A percentile compares a stretch with the other conserved stretches of the same genome.
These are phyloP conservation scores for Senecio squalidus DNA, from an alignment of 140 eudicot genomes.

Conservation along the genomic window DNA sequence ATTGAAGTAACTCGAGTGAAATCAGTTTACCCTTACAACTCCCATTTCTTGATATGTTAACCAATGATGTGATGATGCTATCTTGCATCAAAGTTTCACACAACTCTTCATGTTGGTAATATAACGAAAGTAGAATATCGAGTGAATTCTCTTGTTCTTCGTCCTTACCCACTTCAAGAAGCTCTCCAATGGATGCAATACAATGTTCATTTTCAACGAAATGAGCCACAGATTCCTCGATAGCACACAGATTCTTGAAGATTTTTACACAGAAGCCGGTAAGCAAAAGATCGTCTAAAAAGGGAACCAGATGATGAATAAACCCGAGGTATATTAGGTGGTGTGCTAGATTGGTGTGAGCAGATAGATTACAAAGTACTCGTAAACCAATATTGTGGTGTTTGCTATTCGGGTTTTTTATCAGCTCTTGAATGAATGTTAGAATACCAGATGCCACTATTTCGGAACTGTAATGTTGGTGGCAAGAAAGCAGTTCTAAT, in stretches of 20 bases:
- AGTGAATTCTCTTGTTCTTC: conserved; percentile 31
- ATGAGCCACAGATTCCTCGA: conserved; percentile 30
- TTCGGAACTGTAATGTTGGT: conserved; percentile 18
- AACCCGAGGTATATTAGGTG: conserved; percentile 35
- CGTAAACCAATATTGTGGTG: conserved; percentile 17
- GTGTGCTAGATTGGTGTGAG: conserved; percentile 26
- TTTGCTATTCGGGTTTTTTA: conserved; percentile 20
- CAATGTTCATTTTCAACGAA: conserved; percentile 13
- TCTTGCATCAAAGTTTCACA: conserved; percentile 11
- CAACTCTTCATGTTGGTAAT: conserved; percentile 22
- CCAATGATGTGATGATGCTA: conserved; percentile 13
- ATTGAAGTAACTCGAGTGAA: conserved; percentile 28
- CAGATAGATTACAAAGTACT: conserved; percentile 28
- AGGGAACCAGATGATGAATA: conserved; percentile 23
- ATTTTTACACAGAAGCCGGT: conserved; percentile 20
- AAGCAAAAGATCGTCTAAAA: conserved; percentile 26
- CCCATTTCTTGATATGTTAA: conserved; percentile 10
- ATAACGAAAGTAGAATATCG: conserved; percentile 23
- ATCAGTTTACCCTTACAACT: conserved; percentile 18
- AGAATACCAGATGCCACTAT: conserved; percentile 33
- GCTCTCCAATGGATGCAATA: conserved; percentile 30
- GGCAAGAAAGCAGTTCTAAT: conserved; percentile 22
- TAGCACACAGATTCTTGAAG: conserved; percentile 24
- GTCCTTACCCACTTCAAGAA: conserved; percentile 24
- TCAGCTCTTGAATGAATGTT: conserved; percentile 3